Base-by-base conservation (phyloP, 495 filamentous ascomycete species). In the Annulohypoxylon stygium region DNA sequence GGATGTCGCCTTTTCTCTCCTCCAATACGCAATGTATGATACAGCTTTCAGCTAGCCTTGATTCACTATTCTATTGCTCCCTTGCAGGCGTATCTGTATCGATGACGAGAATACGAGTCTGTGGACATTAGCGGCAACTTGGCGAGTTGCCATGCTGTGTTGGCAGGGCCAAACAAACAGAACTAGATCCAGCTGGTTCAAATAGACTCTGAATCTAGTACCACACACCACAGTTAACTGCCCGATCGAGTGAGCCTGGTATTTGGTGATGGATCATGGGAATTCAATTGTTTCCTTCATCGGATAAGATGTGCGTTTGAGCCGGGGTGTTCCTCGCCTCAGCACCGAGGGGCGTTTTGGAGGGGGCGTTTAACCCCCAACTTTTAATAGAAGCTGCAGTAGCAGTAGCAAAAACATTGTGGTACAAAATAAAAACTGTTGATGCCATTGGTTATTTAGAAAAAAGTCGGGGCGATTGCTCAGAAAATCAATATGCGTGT, bases 91-190 rank as follows among this genome's bases (percentile, higher is more conserved):
- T 30, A 30, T 64, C 34, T 39, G 72, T 50, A 39, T 59, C 45
- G 25, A 53, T 39, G 64, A 16, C 30, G 23, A 68, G 64, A 75
- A 75, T 71, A 75, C 72, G 72, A 65, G 67, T 74, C 50, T 5
- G 55, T 45, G 34, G 62, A 39, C 59, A 67, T 67, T 74, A 70
- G 71, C 63, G 71, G 62, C 58, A 45, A 64, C 71, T 74, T 74
- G 71, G 71, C 71, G 37, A 51, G 37, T 43, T 63, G 30, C 26
- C 41, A 36, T 60, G 58, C n/a, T 63, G 69, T 66, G 71, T 26
- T 66, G 66, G 71, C 66, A 74, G 18, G 30, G 20, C 53, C 33
- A 57, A 37, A 34, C 33, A 57, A 57, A 57, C 53, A 57, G 14
- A 37, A 37, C 53, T 37, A 57, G 53, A 37, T 57, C 53, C 53